A percentile compares a stretch with the other conserved stretches of the same genome.
phyloP scores from a whole-genome alignment of 345 rosid genomes.

The Eucalyptus lansdowneana region DNA sequence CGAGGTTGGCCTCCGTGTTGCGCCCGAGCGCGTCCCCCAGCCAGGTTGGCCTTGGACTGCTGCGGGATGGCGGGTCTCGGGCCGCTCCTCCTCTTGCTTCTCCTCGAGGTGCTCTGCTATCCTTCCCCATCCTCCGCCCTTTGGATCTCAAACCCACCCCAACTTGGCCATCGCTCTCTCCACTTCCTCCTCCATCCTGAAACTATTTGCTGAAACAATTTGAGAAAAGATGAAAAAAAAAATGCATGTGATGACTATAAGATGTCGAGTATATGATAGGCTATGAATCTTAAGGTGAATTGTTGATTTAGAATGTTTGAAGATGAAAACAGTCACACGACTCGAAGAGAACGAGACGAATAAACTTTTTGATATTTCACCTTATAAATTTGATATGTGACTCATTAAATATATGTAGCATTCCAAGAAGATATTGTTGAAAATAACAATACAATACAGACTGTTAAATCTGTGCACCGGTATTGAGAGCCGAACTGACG shows the following conservation, averaged over 20 bases:
- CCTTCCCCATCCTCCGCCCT: neutral
- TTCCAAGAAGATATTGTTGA: no score
- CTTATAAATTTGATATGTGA: no score
- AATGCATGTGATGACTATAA: neutral
- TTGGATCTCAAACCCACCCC: slow-evolving; percentile 38
- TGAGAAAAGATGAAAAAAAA: neutral
- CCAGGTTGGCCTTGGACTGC: slow-evolving; percentile 35
- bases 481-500: no score
- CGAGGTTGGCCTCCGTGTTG: slow-evolving; percentile 28
- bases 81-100: slow-evolving; percentile 19
- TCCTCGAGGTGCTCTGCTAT: neutral
- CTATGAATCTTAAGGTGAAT: no score
- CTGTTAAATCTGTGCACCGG: no score
- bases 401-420: no score
- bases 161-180: neutral
- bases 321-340: no score
- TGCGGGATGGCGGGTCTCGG: slow-evolving; percentile 32
- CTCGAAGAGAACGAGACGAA: no score
- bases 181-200: neutral
- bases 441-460: no score
- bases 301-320: no score
- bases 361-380: no score
- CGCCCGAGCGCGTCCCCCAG: slow-evolving; percentile 33
- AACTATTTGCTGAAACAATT: neutral
- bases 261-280: neutral